Conservation (phyloP, 371 early-diverging fungal genomes). For the Apophysomyces ossiformis region DNA sequence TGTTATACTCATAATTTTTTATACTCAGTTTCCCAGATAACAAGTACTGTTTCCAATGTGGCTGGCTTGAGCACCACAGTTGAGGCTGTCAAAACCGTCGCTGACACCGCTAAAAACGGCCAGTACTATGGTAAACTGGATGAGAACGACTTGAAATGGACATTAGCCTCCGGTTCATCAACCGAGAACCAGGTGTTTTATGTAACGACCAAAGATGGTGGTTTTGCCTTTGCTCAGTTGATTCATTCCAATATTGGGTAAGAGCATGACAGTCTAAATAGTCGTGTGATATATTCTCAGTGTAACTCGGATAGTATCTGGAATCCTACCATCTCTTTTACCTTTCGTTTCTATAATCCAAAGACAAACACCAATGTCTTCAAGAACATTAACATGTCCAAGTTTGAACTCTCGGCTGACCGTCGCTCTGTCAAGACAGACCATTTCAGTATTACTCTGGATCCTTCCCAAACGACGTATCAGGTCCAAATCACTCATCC, state of each 20-base stretch:
- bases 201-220: constrained; percentile 74
- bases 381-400: constrained; percentile 72
- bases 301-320: constrained; percentile 26
- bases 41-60: constrained; percentile 53
- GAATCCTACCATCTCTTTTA: constrained; percentile 78
- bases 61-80: constrained; percentile 44
- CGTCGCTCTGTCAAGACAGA: constrained; percentile 75
- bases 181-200: constrained; percentile 93
- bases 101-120: constrained; percentile 59
- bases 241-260: constrained; percentile 88
- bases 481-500: constrained; percentile 62
- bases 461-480: constrained; percentile 55
- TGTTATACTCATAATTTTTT: neutral
- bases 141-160: constrained; percentile 76
- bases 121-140: constrained; percentile 61
- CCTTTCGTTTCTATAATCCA: constrained; percentile 75
- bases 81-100: constrained; percentile 51
- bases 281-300: neutral
- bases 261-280: constrained; percentile 16
- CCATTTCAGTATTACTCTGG: constrained; percentile 64
- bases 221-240: constrained; percentile 80
- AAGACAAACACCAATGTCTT: constrained; percentile 66
- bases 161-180: constrained; percentile 71
- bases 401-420: constrained; percentile 72
- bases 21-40: constrained; percentile 47